Base-by-base conservation (phyloP, 805 yeast species). In the Sungouiella blattae region DNA sequence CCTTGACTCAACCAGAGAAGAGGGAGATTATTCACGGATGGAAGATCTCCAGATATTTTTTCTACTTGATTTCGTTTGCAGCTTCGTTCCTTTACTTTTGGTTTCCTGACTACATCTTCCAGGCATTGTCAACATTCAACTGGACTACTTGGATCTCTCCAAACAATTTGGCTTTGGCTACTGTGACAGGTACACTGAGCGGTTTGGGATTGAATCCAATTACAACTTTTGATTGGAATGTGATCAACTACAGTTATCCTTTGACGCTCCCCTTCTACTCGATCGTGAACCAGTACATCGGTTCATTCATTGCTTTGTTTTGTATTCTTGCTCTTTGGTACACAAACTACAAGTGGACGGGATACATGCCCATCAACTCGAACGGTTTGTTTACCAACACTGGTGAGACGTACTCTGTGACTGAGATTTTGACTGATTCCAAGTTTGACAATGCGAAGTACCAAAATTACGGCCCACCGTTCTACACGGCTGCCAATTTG, bases 131-230 rank as follows among this genome's bases (percentile, higher is more conserved):
- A 4, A 49, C 58, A 2, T 71, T 71, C 55, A 66, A 68, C 46
- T 78, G 83, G 84, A 65, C 74, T 45, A 66, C 75, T 4, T 78
- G 82, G 82, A 77, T 77, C 29, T 54, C 58, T 4, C 82, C 80
- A 11, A 41, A 65, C 26, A 75, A 73, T 49, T 59, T 67, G 38
- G 66, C 68, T 44, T 52, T 77, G 35, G 74, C 75, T 11, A 49
- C 54, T 5, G 53, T 77, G n/a, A 71, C 79, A 9, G 82, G 83
- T 18, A 50, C 62, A 11, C 37, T 44, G 7, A 28, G 39, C 18
- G 80, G 80, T n/a, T 40, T 77, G 17, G 82, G 80, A 7, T 40
- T 75, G 29, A 77, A 75, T 49, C 81, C 81, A 11, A 47, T 73
- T 29, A 53, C 80, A 6, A 63, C 77, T 1, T 67, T 77, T 51